Evolutionary conservation across 1,139 yeast species (phyloP).

Genomic region (Geotrichum fermentans): DNA sequence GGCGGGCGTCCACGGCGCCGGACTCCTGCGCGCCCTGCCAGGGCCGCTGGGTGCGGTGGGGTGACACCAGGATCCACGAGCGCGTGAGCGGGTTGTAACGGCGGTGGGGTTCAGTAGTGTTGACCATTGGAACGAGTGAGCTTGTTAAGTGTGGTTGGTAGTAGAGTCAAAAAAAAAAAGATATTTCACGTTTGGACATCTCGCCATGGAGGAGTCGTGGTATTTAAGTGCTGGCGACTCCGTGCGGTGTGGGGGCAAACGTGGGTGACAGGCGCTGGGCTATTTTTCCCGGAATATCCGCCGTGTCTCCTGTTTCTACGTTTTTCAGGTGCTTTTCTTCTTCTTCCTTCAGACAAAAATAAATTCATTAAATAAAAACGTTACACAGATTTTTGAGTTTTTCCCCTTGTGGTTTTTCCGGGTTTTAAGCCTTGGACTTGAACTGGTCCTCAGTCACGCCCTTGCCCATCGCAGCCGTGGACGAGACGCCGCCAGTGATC

Average conservation of each 20-base stretch:
- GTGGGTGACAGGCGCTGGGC: too few relatives aligned
- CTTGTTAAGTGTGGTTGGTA: background rate
- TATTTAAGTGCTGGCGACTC: too few relatives aligned
- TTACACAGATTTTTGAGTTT: too few relatives aligned
- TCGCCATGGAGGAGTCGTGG: too few relatives aligned
- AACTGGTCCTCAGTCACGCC: conserved; percentile 98
- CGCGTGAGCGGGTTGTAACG: conserved; percentile 63
- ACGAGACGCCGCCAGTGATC: conserved; percentile 91
- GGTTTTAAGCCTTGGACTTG: conserved; percentile 42
- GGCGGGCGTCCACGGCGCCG: conserved; percentile 43
- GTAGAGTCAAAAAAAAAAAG: background rate
- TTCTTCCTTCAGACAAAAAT: too few relatives aligned
- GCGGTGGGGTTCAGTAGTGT: conserved; percentile 46
- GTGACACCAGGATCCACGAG: conserved; percentile 64
- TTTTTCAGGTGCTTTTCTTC: too few relatives aligned
- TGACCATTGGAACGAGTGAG: background rate
- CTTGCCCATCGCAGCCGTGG: conserved; percentile 97
- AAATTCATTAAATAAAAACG: too few relatives aligned
- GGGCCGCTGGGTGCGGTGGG: conserved; percentile 73
- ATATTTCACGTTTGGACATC: too few relatives aligned
- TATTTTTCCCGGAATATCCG: too few relatives aligned
- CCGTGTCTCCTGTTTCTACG: too few relatives aligned
- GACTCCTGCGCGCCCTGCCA: conserved; percentile 76
- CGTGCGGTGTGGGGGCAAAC: too few relatives aligned
- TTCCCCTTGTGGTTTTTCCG: too few relatives aligned